A percentile compares a stretch with the other conserved stretches of the same genome.
phyloP scores from a whole-genome alignment of 768 basidiomycete species.

The Sarcodon sp. region DNA sequence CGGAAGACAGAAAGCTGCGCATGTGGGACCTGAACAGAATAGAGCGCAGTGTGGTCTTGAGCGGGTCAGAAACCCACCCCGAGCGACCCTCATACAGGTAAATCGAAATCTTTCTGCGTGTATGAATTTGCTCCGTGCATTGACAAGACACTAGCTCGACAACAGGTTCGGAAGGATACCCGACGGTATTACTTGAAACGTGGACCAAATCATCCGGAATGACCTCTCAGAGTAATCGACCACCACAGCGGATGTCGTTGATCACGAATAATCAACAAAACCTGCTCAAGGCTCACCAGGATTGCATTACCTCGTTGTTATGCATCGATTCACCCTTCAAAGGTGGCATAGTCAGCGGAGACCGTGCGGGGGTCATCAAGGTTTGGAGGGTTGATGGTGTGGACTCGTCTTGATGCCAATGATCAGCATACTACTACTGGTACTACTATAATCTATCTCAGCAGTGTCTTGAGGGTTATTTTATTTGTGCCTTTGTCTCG shows the following conservation, averaged over 20 bases:
- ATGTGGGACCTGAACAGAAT: conserved; percentile 76
- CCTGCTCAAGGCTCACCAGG: conserved; percentile 78
- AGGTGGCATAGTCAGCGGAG: conserved; percentile 86
- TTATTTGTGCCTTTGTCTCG: too few relatives aligned
- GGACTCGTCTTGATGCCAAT: conserved; percentile 8
- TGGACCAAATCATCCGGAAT: conserved; percentile 35
- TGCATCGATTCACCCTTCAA: conserved; percentile 90
- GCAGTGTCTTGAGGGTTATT: too few relatives aligned
- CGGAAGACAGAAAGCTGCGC: conserved; percentile 79
- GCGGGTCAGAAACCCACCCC: conserved; percentile 61
- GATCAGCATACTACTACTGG: not conserved
- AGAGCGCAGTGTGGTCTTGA: conserved; percentile 67
- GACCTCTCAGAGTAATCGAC: conserved; percentile 43
- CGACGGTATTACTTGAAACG: conserved; percentile 48
- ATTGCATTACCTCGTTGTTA: conserved; percentile 75
- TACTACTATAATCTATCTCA: not conserved
- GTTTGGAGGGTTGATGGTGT: conserved; percentile 67
- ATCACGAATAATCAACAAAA: conserved; percentile 78
- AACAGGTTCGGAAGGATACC: conserved; percentile 19
- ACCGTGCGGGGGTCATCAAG: conserved; percentile 81
- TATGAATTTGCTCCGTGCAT: conserved; percentile 1
- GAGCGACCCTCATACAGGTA: conserved; percentile 76
- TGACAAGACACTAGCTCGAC: conserved; percentile 17
- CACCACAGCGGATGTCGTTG: conserved; percentile 64
- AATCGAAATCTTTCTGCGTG: conserved; percentile 6